Evolutionary conservation across 257 asterid species (phyloP).

Genomic region (Fraxinus excelsior): DNA sequence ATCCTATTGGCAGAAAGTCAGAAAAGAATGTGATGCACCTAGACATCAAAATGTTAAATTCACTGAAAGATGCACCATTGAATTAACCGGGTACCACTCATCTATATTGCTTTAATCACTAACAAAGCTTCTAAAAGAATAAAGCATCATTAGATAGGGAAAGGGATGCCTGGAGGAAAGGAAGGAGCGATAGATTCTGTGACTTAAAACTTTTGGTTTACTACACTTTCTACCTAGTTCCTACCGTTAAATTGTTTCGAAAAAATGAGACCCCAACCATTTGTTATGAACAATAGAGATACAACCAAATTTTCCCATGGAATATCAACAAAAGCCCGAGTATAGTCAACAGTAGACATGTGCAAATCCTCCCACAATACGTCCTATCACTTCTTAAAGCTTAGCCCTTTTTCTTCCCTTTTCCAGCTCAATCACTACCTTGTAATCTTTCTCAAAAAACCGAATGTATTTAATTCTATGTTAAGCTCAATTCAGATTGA

Average conservation of each 20-base stretch:
- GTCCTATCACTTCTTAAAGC: neutral
- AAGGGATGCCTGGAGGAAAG: neutral
- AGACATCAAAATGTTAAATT: neutral
- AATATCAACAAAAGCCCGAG: neutral
- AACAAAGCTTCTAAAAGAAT: neutral
- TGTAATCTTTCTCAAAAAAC: neutral
- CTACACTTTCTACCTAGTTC: neutral
- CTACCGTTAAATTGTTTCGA: neutral
- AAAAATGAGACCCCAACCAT: neutral
- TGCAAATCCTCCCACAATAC: neutral
- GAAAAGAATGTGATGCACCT: neutral
- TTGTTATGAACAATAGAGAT: neutral
- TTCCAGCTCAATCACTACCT: neutral
- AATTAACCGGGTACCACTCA: neutral
- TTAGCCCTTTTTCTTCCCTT: neutral
- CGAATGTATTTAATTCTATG: neutral
- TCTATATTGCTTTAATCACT: neutral
- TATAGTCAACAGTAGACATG: neutral
- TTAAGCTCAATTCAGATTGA: neutral
- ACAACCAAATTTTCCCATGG: neutral
- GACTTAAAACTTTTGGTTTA: neutral
- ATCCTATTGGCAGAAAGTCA: neutral
- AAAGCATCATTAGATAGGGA: neutral
- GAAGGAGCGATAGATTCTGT: neutral
- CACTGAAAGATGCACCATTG: neutral